Conservation (phyloP, 257 asterid genomes). For the Solanum appendiculatum region DNA sequence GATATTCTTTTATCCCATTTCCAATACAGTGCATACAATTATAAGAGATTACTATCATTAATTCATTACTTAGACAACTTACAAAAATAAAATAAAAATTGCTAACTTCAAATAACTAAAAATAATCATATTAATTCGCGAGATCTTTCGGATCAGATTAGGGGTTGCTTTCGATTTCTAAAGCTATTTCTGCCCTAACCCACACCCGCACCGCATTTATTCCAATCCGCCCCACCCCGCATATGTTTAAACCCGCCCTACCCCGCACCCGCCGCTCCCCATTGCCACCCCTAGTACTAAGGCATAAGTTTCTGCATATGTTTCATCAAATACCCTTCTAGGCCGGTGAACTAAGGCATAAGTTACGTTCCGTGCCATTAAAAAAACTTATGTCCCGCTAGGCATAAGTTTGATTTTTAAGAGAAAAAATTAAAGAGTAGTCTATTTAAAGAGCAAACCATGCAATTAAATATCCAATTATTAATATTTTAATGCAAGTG, state of each 20-base stretch:
- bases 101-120: neutral
- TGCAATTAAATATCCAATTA: no score
- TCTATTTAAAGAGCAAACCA: no score
- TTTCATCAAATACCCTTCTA: no score
- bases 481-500: neutral
- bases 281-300: no score
- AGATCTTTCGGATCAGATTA: neutral
- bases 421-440: no score
- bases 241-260: neutral
- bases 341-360: no score
- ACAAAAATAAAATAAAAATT: neutral
- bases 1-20: neutral
- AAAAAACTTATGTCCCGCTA: no score
- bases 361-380: no score
- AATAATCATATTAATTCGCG: neutral
- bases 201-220: no score
- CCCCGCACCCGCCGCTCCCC: neutral
- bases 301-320: no score
- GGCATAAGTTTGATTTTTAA: no score
- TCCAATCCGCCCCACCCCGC: neutral
- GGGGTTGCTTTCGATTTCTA: neutral
- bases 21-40: neutral
- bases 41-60: no score
- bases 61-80: neutral
- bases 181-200: neutral